Base-by-base conservation (phyloP, 2,329 filamentous ascomycete genomes). In the Xylariaceae sp. region DNA sequence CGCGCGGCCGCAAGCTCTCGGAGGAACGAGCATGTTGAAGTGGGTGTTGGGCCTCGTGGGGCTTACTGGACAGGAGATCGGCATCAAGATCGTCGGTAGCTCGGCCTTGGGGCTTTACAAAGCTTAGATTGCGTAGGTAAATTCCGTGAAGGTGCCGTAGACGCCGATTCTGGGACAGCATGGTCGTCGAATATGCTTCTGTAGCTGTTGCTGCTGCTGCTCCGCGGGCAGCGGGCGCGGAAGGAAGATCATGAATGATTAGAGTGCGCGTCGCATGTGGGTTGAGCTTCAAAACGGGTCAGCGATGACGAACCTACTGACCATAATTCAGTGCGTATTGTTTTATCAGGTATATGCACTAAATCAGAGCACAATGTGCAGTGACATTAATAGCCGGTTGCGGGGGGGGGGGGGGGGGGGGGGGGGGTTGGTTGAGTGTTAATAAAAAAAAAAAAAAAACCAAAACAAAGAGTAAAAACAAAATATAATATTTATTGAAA, bases 111-210 rank as follows among this genome's bases (percentile, higher is more conserved):
- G 78, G 75, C 58, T 77, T 78, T 20, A 77, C 77, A 61, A 96
- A 86, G 57, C 85, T 86, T 36, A 97, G 78, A 71, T 97, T 97
- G 53, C 93, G 90, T 45, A 97, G 76, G 50, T 89, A 93, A 63
- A 97, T 84, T 62, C 91, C 91, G 65, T 90, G 87, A 4, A 97
- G 81, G 76, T 97, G 92, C 49, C 93, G 86, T 47, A 97, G 80
- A 71, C 88, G 92, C 70, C 92, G 89, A 71, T 96, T 97, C 80
- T 94, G 82, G 15, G 83, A 76, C 24, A 85, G 74, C 58, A 87
- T 68, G 20, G 54, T 67, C 29, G 23, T 39, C 32, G 15, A 24
- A 9, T 46, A 18, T 9, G 29, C n/a, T 15, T 6, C 37, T 41
- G 20, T 20, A 23, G 32, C 39, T 13, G 52, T 33, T 32, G 33